Conservation (phyloP, 371 early-diverging fungal species). For the Mortierella sp. region DNA sequence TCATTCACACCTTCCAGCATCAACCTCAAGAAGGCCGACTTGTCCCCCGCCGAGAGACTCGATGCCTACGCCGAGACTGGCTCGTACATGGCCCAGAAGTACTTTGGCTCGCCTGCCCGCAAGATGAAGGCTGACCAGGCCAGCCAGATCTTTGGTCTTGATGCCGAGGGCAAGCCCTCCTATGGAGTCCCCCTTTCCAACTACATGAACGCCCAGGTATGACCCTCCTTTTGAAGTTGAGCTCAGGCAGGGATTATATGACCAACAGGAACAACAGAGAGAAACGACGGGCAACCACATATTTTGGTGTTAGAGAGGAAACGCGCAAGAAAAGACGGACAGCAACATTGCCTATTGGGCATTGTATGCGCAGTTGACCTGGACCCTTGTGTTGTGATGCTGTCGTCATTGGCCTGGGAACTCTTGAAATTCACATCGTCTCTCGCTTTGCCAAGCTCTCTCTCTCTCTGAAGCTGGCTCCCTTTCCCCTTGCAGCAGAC, state of each 20-base stretch:
- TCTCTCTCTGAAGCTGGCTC: not conserved
- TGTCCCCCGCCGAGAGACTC: slow-evolving; percentile 73
- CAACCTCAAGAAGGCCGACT: slow-evolving; percentile 78
- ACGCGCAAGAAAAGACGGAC: not conserved
- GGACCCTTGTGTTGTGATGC: not conserved
- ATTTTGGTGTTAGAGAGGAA: not conserved
- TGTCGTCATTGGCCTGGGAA: slow-evolving; percentile 3
- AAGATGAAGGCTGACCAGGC: slow-evolving; percentile 57
- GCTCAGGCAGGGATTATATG: not conserved
- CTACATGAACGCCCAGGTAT: slow-evolving; percentile 95
- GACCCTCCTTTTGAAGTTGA: not conserved
- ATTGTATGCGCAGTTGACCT: not conserved
- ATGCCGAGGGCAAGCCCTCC: slow-evolving; percentile 69
- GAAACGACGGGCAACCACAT: not conserved
- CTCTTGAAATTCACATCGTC: not conserved
- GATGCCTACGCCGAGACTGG: slow-evolving; percentile 75
- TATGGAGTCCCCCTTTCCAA: slow-evolving; percentile 92
- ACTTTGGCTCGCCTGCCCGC: slow-evolving; percentile 67
- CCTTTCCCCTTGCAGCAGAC: not conserved
- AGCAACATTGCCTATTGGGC: not conserved
- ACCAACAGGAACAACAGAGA: not conserved
- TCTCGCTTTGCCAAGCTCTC: not conserved
- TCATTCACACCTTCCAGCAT: slow-evolving; percentile 62
- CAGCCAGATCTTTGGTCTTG: slow-evolving; percentile 61
- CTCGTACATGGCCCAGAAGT: slow-evolving; percentile 80